Conservation (phyloP, 2,329 filamentous ascomycete species). For the Aspergillus bombycis region DNA sequence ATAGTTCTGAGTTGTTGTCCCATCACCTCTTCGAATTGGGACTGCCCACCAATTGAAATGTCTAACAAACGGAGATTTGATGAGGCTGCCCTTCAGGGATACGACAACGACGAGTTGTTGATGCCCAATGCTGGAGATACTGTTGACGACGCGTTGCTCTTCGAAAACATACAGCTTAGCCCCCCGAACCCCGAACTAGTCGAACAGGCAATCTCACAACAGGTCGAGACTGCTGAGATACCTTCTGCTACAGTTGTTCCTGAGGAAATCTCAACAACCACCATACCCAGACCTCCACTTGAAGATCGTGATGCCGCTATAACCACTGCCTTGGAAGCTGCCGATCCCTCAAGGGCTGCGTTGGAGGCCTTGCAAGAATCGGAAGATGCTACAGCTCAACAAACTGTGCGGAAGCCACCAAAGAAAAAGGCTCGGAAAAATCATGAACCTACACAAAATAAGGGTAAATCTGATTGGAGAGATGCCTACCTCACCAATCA, state of each 20-base stretch:
- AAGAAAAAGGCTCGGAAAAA: not conserved
- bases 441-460: not conserved
- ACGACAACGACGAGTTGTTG: not conserved
- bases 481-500: not conserved
- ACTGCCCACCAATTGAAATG: not conserved
- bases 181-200: not conserved
- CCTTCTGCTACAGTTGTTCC: not conserved
- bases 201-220: not conserved
- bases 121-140: not conserved
- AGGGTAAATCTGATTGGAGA: not conserved
- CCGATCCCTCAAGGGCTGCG: not conserved
- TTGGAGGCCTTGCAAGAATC: not conserved
- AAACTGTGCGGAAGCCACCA: not conserved
- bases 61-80: not conserved
- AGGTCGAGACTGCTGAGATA: not conserved
- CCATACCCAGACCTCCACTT: not conserved
- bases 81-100: not conserved
- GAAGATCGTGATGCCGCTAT: not conserved
- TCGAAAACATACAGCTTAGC: not conserved
- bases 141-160: not conserved
- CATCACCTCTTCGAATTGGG: not conserved
- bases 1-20: not conserved
- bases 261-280: not conserved
- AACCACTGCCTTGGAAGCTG: not conserved
- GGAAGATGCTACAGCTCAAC: not conserved